These are phyloP conservation scores for Hirsutella minnesotensis DNA, from an alignment of 2,329 filamentous ascomycete species.

Conservation along the genomic window DNA sequence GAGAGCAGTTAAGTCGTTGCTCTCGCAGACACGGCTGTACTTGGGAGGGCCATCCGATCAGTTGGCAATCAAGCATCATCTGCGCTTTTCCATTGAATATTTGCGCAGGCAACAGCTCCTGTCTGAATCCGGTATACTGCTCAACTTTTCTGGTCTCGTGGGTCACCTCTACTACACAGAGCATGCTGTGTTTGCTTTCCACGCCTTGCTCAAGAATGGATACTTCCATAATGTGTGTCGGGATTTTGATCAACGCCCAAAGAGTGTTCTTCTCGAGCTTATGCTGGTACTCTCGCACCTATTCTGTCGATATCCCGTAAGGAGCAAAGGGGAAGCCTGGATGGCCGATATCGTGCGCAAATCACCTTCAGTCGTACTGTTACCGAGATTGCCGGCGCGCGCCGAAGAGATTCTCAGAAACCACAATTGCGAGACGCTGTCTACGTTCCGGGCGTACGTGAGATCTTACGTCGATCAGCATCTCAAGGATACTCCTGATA, in stretches of 20 bases:
- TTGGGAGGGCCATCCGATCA: constrained; percentile 57
- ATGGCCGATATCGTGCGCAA: constrained; percentile 35
- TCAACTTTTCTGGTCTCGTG: constrained; percentile 62
- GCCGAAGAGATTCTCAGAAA: constrained; percentile 43
- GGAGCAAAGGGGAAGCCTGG: constrained; percentile 30
- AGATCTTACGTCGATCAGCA: constrained; percentile 57
- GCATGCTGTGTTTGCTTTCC: constrained; percentile 65
- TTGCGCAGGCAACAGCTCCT: constrained; percentile 58
- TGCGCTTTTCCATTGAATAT: constrained; percentile 74
- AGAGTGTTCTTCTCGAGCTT: constrained; percentile 42
- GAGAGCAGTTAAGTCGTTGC: constrained; percentile 50
- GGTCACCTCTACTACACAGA: constrained; percentile 68
- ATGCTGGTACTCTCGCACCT: constrained; percentile 60
- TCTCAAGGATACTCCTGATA: constrained; percentile 35
- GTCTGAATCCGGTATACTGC: constrained; percentile 44
- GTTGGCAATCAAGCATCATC: constrained; percentile 60
- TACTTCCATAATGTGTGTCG: constrained; percentile 55
- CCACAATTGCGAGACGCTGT: constrained; percentile 55
- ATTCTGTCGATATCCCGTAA: constrained; percentile 48
- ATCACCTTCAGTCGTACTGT: constrained; percentile 51
- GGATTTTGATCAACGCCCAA: constrained; percentile 36
- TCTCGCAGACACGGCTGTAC: constrained; percentile 59
- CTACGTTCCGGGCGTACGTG: constrained; percentile 58
- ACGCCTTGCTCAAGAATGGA: constrained; percentile 57
- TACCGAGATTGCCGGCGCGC: constrained; percentile 48